Evolutionary conservation across 768 basidiomycete genomes (phyloP).

Genomic region (Coprinopsis strossmayeri): DNA sequence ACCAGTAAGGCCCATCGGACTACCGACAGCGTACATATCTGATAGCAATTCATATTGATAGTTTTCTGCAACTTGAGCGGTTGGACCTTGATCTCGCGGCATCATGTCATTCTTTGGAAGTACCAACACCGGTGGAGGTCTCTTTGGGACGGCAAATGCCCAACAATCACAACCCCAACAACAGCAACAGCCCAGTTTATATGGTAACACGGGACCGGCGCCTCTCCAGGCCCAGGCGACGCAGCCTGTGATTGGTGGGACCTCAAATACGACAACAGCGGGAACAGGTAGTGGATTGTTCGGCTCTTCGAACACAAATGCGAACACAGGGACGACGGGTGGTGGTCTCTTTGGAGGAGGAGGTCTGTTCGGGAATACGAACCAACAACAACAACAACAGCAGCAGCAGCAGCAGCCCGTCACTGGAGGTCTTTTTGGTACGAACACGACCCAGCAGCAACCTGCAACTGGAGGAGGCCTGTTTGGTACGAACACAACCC

Average conservation of each 20-base stretch:
- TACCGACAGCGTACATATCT: too few species aligned
- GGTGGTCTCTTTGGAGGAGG: constrained; percentile 22
- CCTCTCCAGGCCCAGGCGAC: constrained; percentile 11
- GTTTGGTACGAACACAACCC: constrained; percentile 19
- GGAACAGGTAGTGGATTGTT: constrained; percentile 6
- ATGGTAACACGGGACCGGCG: constrained; percentile 5
- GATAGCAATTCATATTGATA: not conserved
- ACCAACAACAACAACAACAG: constrained; percentile 9
- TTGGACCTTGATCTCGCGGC: not conserved
- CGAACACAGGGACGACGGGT: constrained; percentile 15
- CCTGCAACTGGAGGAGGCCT: constrained; percentile 18
- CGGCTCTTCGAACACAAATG: constrained; percentile 5
- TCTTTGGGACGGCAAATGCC: not conserved
- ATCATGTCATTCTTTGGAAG: constrained; percentile 21
- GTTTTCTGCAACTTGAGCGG: not conserved
- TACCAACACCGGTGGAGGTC: constrained; percentile 8
- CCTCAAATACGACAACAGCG: constrained; percentile 3
- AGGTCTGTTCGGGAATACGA: constrained; percentile 13
- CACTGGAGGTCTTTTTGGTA: constrained; percentile 24
- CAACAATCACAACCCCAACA: constrained; percentile 15
- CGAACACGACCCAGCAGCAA: constrained; percentile 3
- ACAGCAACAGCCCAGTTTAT: constrained; percentile 13
- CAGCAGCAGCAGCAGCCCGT: not conserved
- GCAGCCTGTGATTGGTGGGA: constrained; percentile 13
- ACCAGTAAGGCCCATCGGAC: too few species aligned